Percentiles rank a stretch among this genome's conserved stretches.
Conservation (phyloP, 257 asterid genomes). For the Fraxinus americana region DNA sequence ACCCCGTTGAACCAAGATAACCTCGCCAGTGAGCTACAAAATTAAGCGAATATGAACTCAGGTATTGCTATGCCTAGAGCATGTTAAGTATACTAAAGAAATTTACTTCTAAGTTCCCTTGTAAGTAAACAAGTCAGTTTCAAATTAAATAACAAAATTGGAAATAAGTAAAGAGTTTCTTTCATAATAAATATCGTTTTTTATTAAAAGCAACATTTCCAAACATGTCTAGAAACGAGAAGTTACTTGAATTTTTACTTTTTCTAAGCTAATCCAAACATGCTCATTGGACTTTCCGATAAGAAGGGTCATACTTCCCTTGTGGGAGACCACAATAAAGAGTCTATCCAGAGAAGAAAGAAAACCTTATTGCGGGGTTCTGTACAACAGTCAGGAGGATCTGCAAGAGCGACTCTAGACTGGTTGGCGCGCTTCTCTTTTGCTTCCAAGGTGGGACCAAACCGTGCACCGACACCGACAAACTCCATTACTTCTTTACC, state of each 20-base stretch:
- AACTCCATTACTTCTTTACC: constrained; percentile 73
- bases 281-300: background rate
- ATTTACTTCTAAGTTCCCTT: background rate
- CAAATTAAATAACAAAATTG: background rate
- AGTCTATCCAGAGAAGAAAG: constrained; percentile 14
- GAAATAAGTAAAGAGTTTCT: too few species aligned
- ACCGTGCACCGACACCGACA: constrained; percentile 97
- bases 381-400: constrained; percentile 92
- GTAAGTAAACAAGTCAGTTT: background rate
- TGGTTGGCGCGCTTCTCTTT: constrained; percentile 94
- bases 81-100: background rate
- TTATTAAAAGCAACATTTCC: background rate
- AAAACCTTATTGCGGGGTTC: constrained; percentile 75
- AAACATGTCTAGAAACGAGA: background rate
- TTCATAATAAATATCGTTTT: too few species aligned
- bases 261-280: background rate
- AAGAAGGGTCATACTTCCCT: background rate
- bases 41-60: constrained; percentile 6
- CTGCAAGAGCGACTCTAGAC: constrained; percentile 75
- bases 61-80: background rate
- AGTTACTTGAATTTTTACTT: background rate
- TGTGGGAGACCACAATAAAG: background rate
- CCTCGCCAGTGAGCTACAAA: constrained; percentile 78
- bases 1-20: constrained; percentile 85
- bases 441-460: constrained; percentile 89